phyloP scores from a whole-genome alignment of 1,284 basidiomycete genomes.

The Ceratobasidium papillatum region DNA sequence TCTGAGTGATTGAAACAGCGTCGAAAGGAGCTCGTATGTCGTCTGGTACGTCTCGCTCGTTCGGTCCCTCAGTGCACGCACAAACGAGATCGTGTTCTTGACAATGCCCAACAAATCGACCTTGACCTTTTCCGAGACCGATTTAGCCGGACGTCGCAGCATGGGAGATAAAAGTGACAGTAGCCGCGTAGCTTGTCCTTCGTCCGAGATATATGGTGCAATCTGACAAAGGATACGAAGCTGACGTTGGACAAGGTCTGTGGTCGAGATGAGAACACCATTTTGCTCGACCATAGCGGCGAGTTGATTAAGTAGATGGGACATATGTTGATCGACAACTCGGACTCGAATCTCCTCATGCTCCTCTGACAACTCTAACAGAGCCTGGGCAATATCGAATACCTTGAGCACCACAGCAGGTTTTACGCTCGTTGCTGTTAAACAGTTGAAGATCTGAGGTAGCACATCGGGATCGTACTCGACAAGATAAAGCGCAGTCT shows the following conservation, averaged over 20 bases:
- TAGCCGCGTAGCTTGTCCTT: conserved; percentile 77
- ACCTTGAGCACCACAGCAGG: conserved; percentile 81
- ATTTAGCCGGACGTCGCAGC: conserved; percentile 77
- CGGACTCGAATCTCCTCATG: conserved; percentile 62
- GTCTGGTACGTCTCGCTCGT: conserved; percentile 62
- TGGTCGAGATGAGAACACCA: conserved; percentile 58
- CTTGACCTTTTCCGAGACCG: conserved; percentile 89
- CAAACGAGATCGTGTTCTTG: conserved; percentile 74
- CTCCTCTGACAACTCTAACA: conserved; percentile 67
- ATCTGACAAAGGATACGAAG: conserved; percentile 83
- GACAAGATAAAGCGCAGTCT: conserved; percentile 71
- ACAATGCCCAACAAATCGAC: conserved; percentile 84
- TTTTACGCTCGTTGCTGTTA: conserved; percentile 87
- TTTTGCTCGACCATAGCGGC: conserved; percentile 72
- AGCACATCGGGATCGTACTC: conserved; percentile 75
- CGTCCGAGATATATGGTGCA: conserved; percentile 76
- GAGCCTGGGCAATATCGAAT: conserved; percentile 85
- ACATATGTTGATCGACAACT: conserved; percentile 81
- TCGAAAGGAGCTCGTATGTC: conserved; percentile 73
- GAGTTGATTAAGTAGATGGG: conserved; percentile 77
- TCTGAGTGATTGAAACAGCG: conserved; percentile 79
- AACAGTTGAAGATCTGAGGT: conserved; percentile 81
- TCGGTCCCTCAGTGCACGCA: conserved; percentile 69
- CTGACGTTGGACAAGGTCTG: conserved; percentile 84
- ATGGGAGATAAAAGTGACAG: conserved; percentile 82